Base-by-base conservation (phyloP, 2,329 filamentous ascomycete species). In the Ceratocystis diversiconidia region DNA sequence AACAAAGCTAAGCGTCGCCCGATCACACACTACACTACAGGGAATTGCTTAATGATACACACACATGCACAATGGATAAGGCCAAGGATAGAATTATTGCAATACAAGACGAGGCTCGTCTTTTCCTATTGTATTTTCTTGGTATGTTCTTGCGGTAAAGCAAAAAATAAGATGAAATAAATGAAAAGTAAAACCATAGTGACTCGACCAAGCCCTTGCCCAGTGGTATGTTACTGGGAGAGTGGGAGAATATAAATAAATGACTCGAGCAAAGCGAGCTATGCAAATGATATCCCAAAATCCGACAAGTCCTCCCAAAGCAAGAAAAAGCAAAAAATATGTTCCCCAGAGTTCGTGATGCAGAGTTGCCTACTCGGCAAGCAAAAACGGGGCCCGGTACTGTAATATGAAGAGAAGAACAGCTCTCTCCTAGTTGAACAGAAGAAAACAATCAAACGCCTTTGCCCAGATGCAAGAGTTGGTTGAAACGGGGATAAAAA, bases 291-390 rank as follows among this genome's bases (percentile, higher is more conserved):
- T 57, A 57, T 64, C 62, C 50, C 28, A 19, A 63, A 30, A 52
- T 41, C 19, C n/a, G 55, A 55, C 22, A 64, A 41, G 46, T 30
- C 46, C 48, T 10, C 48, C 48, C 48, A 28, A 19, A 66, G 25
- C n/a, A 52, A 44, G 61, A 30, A 65, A 25, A 61, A 48, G 61
- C 12, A 66, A 64, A 41, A n/a, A 61, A 46, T n/a, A n/a, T n/a
- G n/a, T n/a, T n/a, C 8, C 22, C 1, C 48, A 52, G 48, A 15
- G 48, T 25, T 52, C 48, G 17, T 28, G 48, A 50, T 25, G 7
- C 48, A 28, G 36, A 52, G 7, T 17, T 52, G 48, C 48, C 19
- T 28, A 28, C 36, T 15, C 36, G 48, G 25, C 48, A 52, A 28
- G 48, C 36, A 41, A 41, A 52, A 52, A 52, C 48, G 6, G 12